phyloP scores from a whole-genome alignment of 2,329 filamentous ascomycete species.

The Aspergillus sergii region DNA sequence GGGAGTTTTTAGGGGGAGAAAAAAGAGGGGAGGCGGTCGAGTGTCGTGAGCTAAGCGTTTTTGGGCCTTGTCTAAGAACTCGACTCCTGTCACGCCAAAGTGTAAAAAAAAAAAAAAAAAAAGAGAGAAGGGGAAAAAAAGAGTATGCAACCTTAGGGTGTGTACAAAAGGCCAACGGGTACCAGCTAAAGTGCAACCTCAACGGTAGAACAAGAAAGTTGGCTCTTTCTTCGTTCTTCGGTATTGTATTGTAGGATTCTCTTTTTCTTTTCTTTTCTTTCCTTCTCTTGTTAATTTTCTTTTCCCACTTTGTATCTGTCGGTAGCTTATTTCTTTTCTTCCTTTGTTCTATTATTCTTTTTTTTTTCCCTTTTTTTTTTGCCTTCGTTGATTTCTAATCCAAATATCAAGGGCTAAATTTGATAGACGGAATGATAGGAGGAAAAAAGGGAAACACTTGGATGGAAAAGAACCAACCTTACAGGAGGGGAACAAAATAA shows the following conservation, averaged over 20 bases:
- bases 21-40: conserved; percentile 31
- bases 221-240: neutral
- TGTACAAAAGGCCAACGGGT: conserved; percentile 6
- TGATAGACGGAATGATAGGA: conserved; percentile 1
- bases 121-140: neutral
- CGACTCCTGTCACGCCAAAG: conserved; percentile 21
- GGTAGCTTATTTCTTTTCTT: neutral
- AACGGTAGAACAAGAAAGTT: neutral
- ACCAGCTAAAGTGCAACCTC: conserved; percentile 4
- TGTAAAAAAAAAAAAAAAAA: conserved; percentile 12
- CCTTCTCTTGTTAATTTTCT: neutral
- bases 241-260: neutral
- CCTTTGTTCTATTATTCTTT: conserved; percentile 5
- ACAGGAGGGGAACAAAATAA: conserved; percentile 11
- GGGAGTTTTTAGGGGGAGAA: conserved; percentile 37
- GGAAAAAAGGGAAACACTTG: conserved; percentile 4
- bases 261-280: conserved; percentile 1
- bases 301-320: neutral
- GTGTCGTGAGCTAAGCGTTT: conserved; percentile 24
- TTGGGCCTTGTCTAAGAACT: conserved; percentile 5
- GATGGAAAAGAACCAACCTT: conserved; percentile 10
- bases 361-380: neutral
- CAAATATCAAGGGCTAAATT: neutral
- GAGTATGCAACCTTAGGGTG: neutral
- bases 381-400: conserved; percentile 11